phyloP scores from a whole-genome alignment of 2,329 filamentous ascomycete species.

The Phaeoacremonium minimum region DNA sequence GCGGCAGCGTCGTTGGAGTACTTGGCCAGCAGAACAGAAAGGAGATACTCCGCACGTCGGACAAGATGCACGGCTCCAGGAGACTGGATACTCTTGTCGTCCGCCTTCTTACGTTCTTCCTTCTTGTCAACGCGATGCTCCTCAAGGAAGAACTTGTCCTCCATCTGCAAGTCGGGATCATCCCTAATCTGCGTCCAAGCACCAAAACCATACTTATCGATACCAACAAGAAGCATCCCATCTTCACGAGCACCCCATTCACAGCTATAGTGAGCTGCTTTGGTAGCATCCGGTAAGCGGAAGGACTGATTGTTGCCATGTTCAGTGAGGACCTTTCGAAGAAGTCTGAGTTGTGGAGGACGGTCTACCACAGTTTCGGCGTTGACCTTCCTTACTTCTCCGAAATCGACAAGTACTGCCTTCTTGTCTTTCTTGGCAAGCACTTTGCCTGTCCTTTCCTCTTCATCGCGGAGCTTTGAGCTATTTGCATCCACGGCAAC shows the following conservation, averaged over 20 bases:
- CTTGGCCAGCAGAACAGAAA: slow-evolving; percentile 87
- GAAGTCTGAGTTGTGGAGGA: slow-evolving; percentile 79
- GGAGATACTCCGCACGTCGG: slow-evolving; percentile 86
- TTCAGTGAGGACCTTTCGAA: slow-evolving; percentile 69
- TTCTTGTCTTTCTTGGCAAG: slow-evolving; percentile 97
- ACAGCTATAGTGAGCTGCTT: slow-evolving; percentile 86
- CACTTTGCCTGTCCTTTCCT: slow-evolving; percentile 75
- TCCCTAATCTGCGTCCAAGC: slow-evolving; percentile 94
- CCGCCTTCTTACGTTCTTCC: slow-evolving; percentile 77
- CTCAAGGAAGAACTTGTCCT: slow-evolving; percentile 91
- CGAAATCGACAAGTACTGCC: slow-evolving; percentile 91
- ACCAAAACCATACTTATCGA: slow-evolving; percentile 89
- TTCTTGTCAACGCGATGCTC: slow-evolving; percentile 99
- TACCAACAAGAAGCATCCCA: slow-evolving; percentile 93
- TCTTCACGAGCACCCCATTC: slow-evolving; percentile 92
- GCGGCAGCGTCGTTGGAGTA: slow-evolving; percentile 73
- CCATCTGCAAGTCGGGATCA: slow-evolving; percentile 78
- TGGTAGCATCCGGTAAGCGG: slow-evolving; percentile 85
- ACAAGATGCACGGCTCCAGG: slow-evolving; percentile 97
- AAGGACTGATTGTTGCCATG: slow-evolving; percentile 72
- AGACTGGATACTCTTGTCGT: slow-evolving; percentile 80
- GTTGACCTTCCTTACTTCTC: slow-evolving; percentile 90
- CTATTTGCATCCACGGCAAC: slow-evolving; percentile 63
- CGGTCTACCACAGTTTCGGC: slow-evolving; percentile 92
- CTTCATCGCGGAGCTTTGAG: slow-evolving; percentile 71